These are phyloP conservation scores for Cyberlindnera maritima DNA, from an alignment of 805 yeast genomes.

Conservation along the genomic window DNA sequence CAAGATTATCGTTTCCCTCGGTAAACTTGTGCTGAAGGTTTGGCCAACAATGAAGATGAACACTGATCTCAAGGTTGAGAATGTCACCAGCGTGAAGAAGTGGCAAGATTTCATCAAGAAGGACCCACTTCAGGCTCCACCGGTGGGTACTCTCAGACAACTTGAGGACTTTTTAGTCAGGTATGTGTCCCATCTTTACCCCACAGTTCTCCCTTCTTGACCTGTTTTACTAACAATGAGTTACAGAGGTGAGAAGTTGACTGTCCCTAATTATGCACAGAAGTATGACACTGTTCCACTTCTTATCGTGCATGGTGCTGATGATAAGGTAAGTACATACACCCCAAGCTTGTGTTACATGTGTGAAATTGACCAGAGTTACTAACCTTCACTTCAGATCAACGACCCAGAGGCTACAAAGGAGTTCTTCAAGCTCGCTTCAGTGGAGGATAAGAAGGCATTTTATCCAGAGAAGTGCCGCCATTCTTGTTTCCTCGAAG, in stretches of 20 bases:
- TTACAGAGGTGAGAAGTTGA: constrained; percentile 52
- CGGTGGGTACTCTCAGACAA: constrained; percentile 51
- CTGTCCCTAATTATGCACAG: constrained; percentile 34
- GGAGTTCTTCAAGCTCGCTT: constrained; percentile 14
- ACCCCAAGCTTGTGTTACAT: constrained; percentile 14
- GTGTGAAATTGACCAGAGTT: background rate
- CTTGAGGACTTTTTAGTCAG: constrained; percentile 53
- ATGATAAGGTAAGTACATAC: constrained; percentile 57
- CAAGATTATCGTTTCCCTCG: constrained; percentile 35
- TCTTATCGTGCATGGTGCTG: constrained; percentile 57
- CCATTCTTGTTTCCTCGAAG: constrained; percentile 48
- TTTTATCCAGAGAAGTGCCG: constrained; percentile 31
- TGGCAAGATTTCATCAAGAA: constrained; percentile 45
- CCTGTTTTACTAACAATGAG: constrained; percentile 3
- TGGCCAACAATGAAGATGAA: constrained; percentile 52
- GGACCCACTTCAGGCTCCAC: constrained; percentile 44
- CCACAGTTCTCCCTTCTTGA: too few relatives aligned
- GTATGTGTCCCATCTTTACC: constrained; percentile 15
- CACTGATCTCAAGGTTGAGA: constrained; percentile 53
- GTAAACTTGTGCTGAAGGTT: constrained; percentile 39
- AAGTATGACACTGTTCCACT: constrained; percentile 40
- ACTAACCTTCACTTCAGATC: constrained; percentile 37
- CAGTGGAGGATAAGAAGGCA: constrained; percentile 21
- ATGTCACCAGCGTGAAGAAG: constrained; percentile 46
- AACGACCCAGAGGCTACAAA: constrained; percentile 38